These are phyloP conservation scores for Mycena galericulata DNA, from an alignment of 768 basidiomycete genomes.

Conservation along the genomic window DNA sequence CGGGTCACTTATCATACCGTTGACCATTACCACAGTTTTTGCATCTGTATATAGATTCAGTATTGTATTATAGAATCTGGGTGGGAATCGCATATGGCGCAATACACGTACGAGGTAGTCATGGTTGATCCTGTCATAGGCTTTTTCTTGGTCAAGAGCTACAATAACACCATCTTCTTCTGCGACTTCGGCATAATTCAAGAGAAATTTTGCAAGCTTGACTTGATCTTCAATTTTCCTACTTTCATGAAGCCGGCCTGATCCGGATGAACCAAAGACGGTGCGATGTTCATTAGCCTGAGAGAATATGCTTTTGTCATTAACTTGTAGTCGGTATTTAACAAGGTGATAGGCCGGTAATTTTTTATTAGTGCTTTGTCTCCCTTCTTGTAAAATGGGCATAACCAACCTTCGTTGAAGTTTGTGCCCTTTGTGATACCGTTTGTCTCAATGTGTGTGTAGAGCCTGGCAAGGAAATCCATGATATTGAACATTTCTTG, in stretches of 20 bases:
- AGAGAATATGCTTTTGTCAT: slow-evolving; percentile 19
- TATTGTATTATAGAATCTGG: slow-evolving; percentile 30
- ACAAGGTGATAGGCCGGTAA: slow-evolving; percentile 15
- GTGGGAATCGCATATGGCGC: slow-evolving; percentile 16
- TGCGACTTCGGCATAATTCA: no score
- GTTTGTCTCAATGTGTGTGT: no score
- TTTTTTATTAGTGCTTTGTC: background rate
- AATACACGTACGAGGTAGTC: slow-evolving; percentile 25
- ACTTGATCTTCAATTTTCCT: slow-evolving; percentile 40
- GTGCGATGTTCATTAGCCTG: slow-evolving; percentile 10
- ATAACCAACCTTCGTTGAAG: no score
- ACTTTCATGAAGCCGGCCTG: slow-evolving; percentile 39
- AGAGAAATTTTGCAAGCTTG: slow-evolving; percentile 23
- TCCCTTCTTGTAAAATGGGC: background rate
- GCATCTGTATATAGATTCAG: slow-evolving; percentile 34
- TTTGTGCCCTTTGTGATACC: no score
- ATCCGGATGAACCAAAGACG: slow-evolving; percentile 17
- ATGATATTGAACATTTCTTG: no score
- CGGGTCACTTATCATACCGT: slow-evolving; percentile 31
- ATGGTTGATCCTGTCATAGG: slow-evolving; percentile 23
- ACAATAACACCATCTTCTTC: no score
- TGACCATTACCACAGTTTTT: slow-evolving; percentile 18
- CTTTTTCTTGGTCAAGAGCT: no score
- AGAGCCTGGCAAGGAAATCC: no score
- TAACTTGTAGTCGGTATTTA: slow-evolving; percentile 16